A percentile compares a stretch with the other conserved stretches of the same genome.
Evolutionary conservation across 371 early-diverging fungal genomes (phyloP).

Genomic region (Phascolomyces articulosus): DNA sequence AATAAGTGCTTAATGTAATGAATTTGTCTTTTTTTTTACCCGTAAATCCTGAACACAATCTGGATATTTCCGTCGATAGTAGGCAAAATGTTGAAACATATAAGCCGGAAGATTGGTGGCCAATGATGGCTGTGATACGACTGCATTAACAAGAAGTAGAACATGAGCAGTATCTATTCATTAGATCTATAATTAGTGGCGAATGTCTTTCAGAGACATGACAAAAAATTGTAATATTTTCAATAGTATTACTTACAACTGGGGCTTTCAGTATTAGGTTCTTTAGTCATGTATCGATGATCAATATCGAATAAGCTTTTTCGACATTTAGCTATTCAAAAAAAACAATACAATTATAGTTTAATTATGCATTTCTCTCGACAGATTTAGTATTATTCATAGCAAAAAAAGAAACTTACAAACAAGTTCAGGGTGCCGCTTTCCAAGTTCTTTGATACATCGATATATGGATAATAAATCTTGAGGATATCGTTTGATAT

Average conservation of each 20-base stretch:
- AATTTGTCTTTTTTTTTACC: too few relatives aligned
- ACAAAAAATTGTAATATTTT: too few relatives aligned
- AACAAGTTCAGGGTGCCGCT: conserved; percentile 60
- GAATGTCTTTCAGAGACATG: too few relatives aligned
- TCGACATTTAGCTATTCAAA: conserved; percentile 1
- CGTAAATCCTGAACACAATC: conserved; percentile 64
- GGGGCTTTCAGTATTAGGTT: conserved; percentile 67
- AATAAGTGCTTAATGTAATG: too few relatives aligned
- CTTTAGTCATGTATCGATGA: conserved; percentile 67
- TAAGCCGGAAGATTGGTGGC: conserved; percentile 65
- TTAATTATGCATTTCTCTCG: too few relatives aligned
- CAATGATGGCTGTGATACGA: conserved; percentile 25
- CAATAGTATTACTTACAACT: conserved; percentile 42
- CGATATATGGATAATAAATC: conserved; percentile 72
- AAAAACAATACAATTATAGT: too few relatives aligned
- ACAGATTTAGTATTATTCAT: too few relatives aligned
- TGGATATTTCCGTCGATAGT: conserved; percentile 72
- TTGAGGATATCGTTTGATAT: conserved; percentile 65
- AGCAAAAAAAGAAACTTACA: conserved; percentile 36
- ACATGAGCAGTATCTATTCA: conserved; percentile 66
- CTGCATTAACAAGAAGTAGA: conserved; percentile 74
- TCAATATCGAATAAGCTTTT: conserved; percentile 38
- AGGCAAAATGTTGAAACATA: conserved; percentile 72
- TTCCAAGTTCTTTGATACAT: conserved; percentile 67
- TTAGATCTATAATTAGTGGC: too few relatives aligned